Conservation (phyloP, 2,329 filamentous ascomycete genomes). For the Penicillium sclerotigenum region DNA sequence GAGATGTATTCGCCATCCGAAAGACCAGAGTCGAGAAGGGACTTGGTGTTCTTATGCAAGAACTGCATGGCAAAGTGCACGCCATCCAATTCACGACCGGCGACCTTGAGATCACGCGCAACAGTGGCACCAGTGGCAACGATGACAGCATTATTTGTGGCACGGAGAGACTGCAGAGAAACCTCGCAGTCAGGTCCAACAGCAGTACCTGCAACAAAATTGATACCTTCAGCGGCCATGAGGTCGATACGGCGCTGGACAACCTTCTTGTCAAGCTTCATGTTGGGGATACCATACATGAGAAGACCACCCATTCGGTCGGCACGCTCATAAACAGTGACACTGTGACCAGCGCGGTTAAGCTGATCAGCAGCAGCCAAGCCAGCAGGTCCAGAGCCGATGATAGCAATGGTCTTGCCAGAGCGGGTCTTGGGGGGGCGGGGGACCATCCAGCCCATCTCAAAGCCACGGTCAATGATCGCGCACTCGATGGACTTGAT, state of each 20-base stretch:
- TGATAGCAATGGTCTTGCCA: conserved; percentile 82
- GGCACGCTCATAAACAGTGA: conserved; percentile 89
- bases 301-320: conserved; percentile 87
- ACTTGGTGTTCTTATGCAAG: conserved; percentile 96
- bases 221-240: conserved; percentile 83
- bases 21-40: conserved; percentile 85
- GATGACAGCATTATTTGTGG: conserved; percentile 75
- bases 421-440: conserved; percentile 73
- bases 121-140: conserved; percentile 92
- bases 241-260: conserved; percentile 94
- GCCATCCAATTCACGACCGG: conserved; percentile 80
- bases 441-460: conserved; percentile 97
- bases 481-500: conserved; percentile 99
- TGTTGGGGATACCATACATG: conserved; percentile 99
- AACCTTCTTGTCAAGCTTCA: conserved; percentile 98
- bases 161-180: conserved; percentile 68
- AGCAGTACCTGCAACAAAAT: conserved; percentile 72
- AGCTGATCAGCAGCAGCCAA: conserved; percentile 89
- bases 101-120: conserved; percentile 86
- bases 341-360: conserved; percentile 83
- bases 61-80: conserved; percentile 98
- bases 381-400: conserved; percentile 89
- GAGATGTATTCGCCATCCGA: conserved; percentile 83
- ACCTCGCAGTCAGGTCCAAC: conserved; percentile 72
- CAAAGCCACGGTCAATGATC: conserved; percentile 95